phyloP scores from a whole-genome alignment of 2,329 filamentous ascomycete species.

The Hyphodiscus sp. region DNA sequence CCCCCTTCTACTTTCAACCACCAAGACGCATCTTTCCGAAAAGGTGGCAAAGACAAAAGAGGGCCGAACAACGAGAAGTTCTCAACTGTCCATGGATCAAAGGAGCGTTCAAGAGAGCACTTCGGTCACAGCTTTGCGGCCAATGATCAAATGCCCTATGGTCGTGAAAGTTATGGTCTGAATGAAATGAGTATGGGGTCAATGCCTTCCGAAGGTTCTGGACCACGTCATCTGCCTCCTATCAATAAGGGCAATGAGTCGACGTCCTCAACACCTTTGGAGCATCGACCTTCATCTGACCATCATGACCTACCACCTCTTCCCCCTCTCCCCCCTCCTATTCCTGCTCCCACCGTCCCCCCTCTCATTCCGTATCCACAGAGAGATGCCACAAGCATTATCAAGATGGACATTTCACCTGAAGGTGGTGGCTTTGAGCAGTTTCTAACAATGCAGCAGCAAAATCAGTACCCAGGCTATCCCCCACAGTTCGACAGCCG shows the following conservation, averaged over 20 bases:
- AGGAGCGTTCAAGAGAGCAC: constrained; percentile 23
- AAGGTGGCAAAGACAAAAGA: constrained; percentile 11
- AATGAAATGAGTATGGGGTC: constrained; percentile 13
- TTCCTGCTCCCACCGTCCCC: constrained; percentile 24
- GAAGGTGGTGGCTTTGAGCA: constrained; percentile 65
- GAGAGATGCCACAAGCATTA: constrained; percentile 15
- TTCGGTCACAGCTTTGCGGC: constrained; percentile 18
- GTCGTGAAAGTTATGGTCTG: constrained; percentile 17
- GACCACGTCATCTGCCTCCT: constrained; percentile 16
- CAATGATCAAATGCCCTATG: constrained; percentile 16
- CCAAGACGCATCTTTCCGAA: constrained; percentile 10
- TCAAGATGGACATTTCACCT: constrained; percentile 55
- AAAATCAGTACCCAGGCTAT: constrained; percentile 52
- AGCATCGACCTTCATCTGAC: constrained; percentile 14
- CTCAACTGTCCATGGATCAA: constrained; percentile 18
- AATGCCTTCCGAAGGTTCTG: constrained; percentile 13
- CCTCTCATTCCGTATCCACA: constrained; percentile 26
- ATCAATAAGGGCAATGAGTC: constrained; percentile 10
- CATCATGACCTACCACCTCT: constrained; percentile 15
- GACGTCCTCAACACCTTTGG: constrained; percentile 11
- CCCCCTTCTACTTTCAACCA: constrained; percentile 32
- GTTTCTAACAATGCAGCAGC: constrained; percentile 47
- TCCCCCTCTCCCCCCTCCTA: constrained; percentile 24
- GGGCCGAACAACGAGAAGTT: constrained; percentile 22
- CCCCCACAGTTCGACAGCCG: constrained; percentile 42